Evolutionary conservation across 2,329 filamentous ascomycete genomes (phyloP).

Genomic region (Gremmenia infestans): DNA sequence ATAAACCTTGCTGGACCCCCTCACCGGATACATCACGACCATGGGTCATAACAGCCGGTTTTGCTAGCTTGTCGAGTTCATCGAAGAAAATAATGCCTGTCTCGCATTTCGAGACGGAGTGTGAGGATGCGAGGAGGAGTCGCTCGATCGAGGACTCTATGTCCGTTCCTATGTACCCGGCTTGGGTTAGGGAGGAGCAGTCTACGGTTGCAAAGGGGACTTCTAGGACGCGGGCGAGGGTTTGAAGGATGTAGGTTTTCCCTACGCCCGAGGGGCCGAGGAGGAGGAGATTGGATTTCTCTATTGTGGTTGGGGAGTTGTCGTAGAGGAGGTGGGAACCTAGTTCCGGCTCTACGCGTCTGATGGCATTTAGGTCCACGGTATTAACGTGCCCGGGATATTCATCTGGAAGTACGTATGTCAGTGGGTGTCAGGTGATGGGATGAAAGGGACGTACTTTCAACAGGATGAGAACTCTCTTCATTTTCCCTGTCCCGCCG

Average conservation of each 20-base stretch:
- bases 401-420: constrained; percentile 43
- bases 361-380: constrained; percentile 22
- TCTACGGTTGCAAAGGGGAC: constrained; percentile 95
- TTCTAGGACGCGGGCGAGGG: constrained; percentile 84
- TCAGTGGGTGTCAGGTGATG: neutral
- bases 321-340: constrained; percentile 21
- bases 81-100: constrained; percentile 93
- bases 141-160: constrained; percentile 94
- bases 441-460: constrained; percentile 53
- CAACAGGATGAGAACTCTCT: constrained; percentile 65
- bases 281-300: constrained; percentile 91
- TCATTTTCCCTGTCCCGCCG: constrained; percentile 34
- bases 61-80: constrained; percentile 96
- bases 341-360: constrained; percentile 17
- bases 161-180: constrained; percentile 95
- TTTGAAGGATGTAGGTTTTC: constrained; percentile 86
- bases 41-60: constrained; percentile 67
- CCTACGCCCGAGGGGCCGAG: constrained; percentile 92
- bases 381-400: constrained; percentile 43
- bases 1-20: constrained; percentile 89
- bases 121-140: constrained; percentile 83
- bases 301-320: constrained; percentile 45
- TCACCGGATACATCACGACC: constrained; percentile 94
- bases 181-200: constrained; percentile 93
- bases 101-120: constrained; percentile 78